A percentile compares a stretch with the other conserved stretches of the same genome.
These are phyloP conservation scores for Hymenoscyphus scutula DNA, from an alignment of 2,329 filamentous ascomycete genomes.

Conservation along the genomic window DNA sequence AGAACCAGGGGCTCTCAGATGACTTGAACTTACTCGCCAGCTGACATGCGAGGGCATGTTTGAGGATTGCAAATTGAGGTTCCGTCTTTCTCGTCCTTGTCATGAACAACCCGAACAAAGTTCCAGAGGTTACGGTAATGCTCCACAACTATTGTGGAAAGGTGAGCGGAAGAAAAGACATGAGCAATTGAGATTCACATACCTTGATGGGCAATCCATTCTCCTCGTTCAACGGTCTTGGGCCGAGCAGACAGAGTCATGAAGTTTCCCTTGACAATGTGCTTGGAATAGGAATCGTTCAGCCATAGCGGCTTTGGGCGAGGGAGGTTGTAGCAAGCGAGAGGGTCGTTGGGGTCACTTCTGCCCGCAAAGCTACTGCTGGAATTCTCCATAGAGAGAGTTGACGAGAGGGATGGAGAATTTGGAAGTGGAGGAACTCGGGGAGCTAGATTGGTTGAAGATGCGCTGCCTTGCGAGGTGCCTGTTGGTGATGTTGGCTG, in stretches of 20 bases:
- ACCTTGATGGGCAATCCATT: constrained; percentile 97
- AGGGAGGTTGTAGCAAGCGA: constrained; percentile 62
- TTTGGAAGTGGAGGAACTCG: constrained; percentile 61
- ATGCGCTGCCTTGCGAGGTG: constrained; percentile 47
- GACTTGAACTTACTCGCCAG: constrained; percentile 70
- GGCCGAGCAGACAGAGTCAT: constrained; percentile 92
- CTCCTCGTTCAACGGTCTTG: constrained; percentile 88
- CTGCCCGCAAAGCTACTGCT: constrained; percentile 18
- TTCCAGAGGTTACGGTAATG: constrained; percentile 87
- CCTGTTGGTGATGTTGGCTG: constrained; percentile 47
- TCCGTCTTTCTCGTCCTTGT: constrained; percentile 71
- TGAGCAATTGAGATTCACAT: constrained; percentile 29
- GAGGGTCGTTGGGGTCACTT: constrained; percentile 55
- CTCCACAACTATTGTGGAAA: constrained; percentile 67
- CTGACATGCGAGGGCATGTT: constrained; percentile 89
- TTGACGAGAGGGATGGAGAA: constrained; percentile 63
- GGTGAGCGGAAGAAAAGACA: constrained; percentile 15
- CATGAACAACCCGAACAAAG: constrained; percentile 85
- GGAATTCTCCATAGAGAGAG: constrained; percentile 65
- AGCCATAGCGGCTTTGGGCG: constrained; percentile 71
- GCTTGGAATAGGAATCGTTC: constrained; percentile 70
- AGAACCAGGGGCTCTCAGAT: no score
- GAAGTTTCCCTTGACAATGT: constrained; percentile 96
- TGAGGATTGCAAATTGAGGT: constrained; percentile 78
- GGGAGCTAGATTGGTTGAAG: constrained; percentile 52